Conservation (phyloP, 129 eudicot species). For the Lactuca saligna region DNA sequence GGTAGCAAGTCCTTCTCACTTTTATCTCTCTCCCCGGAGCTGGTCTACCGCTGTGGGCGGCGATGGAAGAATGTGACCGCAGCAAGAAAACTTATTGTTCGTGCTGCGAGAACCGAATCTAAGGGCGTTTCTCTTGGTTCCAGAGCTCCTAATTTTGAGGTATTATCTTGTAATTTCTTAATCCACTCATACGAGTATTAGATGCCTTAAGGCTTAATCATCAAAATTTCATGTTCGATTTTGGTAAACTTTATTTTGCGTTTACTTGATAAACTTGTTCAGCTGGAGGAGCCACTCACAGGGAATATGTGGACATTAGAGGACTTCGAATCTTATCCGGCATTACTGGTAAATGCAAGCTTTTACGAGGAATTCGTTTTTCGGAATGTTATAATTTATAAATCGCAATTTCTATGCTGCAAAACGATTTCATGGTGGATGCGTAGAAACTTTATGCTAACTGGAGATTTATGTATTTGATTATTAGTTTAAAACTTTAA, state of each 20-base stretch:
- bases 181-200: constrained; percentile 1
- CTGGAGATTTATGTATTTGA: no score
- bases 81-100: constrained; percentile 46
- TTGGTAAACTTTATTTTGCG: constrained; percentile 2
- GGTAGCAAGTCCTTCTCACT: constrained; percentile 1
- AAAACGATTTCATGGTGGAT: background rate
- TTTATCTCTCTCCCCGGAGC: constrained; percentile 27
- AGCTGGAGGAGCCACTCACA: constrained; percentile 91
- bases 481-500: no score
- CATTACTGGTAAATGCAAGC: constrained; percentile 67
- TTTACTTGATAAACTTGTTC: constrained; percentile 11
- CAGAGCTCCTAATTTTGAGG: constrained; percentile 87
- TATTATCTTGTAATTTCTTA: background rate
- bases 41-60: constrained; percentile 30
- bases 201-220: background rate
- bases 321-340: constrained; percentile 81
- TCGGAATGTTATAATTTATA: no score
- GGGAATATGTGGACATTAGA: constrained; percentile 75
- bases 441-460: background rate
- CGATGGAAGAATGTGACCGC: constrained; percentile 26
- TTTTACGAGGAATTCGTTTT: background rate
- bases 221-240: background rate
- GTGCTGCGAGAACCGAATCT: constrained; percentile 85
- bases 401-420: no score
- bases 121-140: constrained; percentile 67